Base-by-base conservation (phyloP, 257 asterid species). In the Avicennia marina region DNA sequence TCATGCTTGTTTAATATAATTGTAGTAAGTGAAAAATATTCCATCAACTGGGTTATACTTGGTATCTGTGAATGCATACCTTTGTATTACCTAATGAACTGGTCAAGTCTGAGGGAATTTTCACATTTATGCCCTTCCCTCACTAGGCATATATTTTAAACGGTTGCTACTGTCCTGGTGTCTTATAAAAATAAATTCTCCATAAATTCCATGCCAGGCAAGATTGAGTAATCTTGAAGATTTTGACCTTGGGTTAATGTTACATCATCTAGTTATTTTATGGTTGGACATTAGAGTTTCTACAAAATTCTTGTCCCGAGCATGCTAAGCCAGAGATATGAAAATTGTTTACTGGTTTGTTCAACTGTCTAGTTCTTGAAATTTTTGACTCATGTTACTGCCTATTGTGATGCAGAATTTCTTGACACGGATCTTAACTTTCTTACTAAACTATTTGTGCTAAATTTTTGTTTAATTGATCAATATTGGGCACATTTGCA, bases 401-500 rank as follows among this genome's bases (percentile, higher is more conserved):
- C 33, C 39, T 39, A 46, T 47, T 19, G 11, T 29, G 53, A 58
- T 42, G 42, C 17, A 42, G n/a, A 39, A 7, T 12, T 27, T 32
- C 39, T 19, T 2, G 45, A 43, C 39, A 42, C 25, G 54, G 13
- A n/a, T 38, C 11, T 5, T 26, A 34, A 2, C 7, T 16, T n/a
- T 15, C 21, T 4, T 1, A 45, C 13, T 62, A 11, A 11, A 38
- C 12, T 6, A 7, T 18, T 19, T 25, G 39, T 17, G 43, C 13
- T 33, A 7, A 26, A 32, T 26, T 55, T 50, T 25, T 38, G 13
- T n/a, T 25, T 41, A 29, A 38, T 20, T 43, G n/a, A 32, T 36
- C 33, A 45, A 42, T 45, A 31, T 31, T 58, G 51, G 62, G 60
- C 39, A 46, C 52, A 40, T 29, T 63, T 72, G 64, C 78, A 77